Conservation (phyloP, 495 filamentous ascomycete species). For the Letharia lupina region DNA sequence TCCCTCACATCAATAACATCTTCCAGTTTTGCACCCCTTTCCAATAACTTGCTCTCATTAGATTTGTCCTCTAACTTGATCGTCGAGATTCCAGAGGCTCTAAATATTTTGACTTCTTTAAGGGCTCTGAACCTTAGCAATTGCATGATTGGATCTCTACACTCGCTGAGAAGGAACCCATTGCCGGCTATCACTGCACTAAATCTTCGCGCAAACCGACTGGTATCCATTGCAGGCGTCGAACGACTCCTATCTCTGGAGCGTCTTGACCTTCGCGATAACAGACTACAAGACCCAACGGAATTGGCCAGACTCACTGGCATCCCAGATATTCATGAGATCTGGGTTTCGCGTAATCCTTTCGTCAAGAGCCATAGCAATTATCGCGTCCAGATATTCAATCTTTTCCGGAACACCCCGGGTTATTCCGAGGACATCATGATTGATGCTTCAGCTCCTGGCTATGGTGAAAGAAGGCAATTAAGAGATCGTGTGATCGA, state of each 20-base stretch:
- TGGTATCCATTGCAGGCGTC: conserved; percentile 81
- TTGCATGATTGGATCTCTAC: conserved; percentile 95
- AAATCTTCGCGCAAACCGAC: conserved; percentile 83
- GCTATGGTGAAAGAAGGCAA: conserved; percentile 72
- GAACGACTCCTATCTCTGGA: conserved; percentile 84
- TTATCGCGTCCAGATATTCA: conserved; percentile 88
- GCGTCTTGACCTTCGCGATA: conserved; percentile 84
- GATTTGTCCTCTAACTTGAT: conserved; percentile 91
- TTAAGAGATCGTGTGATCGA: conserved; percentile 76
- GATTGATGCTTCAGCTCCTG: conserved; percentile 75
- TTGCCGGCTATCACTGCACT: conserved; percentile 88
- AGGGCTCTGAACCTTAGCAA: conserved; percentile 85
- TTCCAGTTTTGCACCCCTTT: conserved; percentile 66
- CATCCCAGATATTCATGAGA: conserved; percentile 82
- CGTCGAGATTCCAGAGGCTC: conserved; percentile 78
- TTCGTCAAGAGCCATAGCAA: conserved; percentile 79
- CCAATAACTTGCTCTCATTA: conserved; percentile 77
- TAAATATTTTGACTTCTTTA: conserved; percentile 71
- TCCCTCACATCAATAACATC: conserved; percentile 69
- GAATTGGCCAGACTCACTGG: conserved; percentile 85
- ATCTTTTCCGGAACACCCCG: conserved; percentile 86
- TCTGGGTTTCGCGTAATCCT: conserved; percentile 84
- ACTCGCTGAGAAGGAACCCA: conserved; percentile 76
- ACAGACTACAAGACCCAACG: conserved; percentile 78
- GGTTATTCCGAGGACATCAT: conserved; percentile 85